These are phyloP conservation scores for Syncephalis fuscata DNA, from an alignment of 371 early-diverging fungal genomes.

Conservation along the genomic window DNA sequence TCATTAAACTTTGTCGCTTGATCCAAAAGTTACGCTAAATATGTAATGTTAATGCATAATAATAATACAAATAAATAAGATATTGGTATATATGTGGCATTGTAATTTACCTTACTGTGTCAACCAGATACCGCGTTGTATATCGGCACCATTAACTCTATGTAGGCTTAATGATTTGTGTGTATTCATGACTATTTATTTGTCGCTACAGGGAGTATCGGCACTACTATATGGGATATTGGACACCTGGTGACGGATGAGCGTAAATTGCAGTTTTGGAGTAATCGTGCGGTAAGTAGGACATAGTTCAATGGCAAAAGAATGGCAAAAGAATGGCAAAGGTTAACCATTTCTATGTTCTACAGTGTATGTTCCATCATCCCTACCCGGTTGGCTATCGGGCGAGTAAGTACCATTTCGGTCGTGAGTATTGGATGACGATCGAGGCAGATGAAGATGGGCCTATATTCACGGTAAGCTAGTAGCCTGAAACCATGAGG, in stretches of 20 bases:
- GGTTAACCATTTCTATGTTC: neutral
- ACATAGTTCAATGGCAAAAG: too few relatives aligned
- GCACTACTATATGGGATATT: conserved; percentile 16
- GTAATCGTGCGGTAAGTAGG: conserved; percentile 13
- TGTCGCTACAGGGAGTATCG: conserved; percentile 11
- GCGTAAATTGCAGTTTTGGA: conserved; percentile 13
- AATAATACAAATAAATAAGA: too few relatives aligned
- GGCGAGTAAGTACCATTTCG: conserved; percentile 14
- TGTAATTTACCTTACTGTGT: too few relatives aligned
- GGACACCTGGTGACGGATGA: conserved; percentile 12
- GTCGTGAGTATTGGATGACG: conserved; percentile 12
- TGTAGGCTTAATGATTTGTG: too few relatives aligned
- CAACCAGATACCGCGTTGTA: too few relatives aligned
- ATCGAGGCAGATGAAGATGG: conserved; percentile 14
- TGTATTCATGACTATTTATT: neutral
- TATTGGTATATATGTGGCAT: too few relatives aligned
- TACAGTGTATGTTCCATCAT: conserved; percentile 12
- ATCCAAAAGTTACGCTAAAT: too few relatives aligned
- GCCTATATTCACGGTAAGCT: conserved; percentile 12
- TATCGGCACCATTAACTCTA: too few relatives aligned
- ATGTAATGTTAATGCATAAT: too few relatives aligned
- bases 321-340: too few relatives aligned
- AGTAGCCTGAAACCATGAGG: too few relatives aligned
- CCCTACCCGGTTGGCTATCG: conserved; percentile 16
- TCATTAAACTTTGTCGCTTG: too few relatives aligned